Evolutionary conservation across 257 asterid genomes (phyloP), one percentile per base, ranked within the genome.

Genomic region (Jacaranda copaia): DNA sequence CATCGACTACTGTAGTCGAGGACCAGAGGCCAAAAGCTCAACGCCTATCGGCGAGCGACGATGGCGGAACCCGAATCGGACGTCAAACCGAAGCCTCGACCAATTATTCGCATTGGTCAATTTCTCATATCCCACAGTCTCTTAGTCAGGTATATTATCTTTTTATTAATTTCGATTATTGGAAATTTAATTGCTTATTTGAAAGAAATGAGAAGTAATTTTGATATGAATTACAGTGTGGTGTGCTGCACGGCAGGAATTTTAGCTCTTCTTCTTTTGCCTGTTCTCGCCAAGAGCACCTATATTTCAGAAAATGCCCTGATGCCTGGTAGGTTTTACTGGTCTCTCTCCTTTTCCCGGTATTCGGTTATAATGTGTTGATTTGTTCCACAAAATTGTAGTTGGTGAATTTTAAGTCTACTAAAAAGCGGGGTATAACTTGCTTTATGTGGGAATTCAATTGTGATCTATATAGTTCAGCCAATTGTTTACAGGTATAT

Each of bases 281-380:
- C 99, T 16, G 83, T 86, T 85, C 97, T 93, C 38, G 97, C 98
- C 77, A 96, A 90, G 88, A 93, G 82, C 87, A 91, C 98, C 43
- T 93, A 93, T 80, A 80, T 93, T 52, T 91, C 97, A 20, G 99
- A 96, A 84, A 96, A 96, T 79, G 98, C 98, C 35, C 87, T 96
- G 68, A 96, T 96, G 97, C 98, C 98, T 75, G 97, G 99, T 96
- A 45, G 25, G 96, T 83, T 63, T 40, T 20, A 42, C 38, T 35
- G 13, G 6, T 48, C 51, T 39, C 46, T 46, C 16, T 25, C 36
- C 65, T 14, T 35, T 6, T 69, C 55, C 1, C 49, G 39, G 19
- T 25, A 18, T 40, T 63, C 6, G n/a, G 48, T 20, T 55, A 49
- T 56, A 16, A 8, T 55, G 38, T 19, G 14, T 51, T 63, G 32